phyloP scores from a whole-genome alignment of 2,329 filamentous ascomycete genomes.

The Drechslerella coelobrocha region DNA sequence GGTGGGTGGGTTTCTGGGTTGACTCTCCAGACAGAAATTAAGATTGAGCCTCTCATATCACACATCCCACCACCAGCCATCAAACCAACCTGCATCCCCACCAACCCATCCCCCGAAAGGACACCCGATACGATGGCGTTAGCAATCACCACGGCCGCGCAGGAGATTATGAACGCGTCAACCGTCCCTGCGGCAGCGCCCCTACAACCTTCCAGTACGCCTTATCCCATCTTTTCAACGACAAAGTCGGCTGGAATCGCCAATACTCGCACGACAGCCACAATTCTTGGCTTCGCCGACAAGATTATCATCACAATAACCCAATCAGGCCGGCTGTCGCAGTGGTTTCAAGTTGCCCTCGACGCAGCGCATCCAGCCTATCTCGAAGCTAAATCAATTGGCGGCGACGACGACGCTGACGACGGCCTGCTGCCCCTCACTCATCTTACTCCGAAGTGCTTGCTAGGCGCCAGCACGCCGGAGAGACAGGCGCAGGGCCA shows the following conservation, averaged over 20 bases:
- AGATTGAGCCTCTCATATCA: not conserved
- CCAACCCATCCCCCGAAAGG: not conserved
- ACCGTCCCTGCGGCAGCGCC: constrained; percentile 18
- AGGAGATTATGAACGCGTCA: constrained; percentile 49
- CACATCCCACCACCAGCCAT: not conserved
- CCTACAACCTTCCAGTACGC: constrained; percentile 39
- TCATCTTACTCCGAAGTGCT: constrained; percentile 82
- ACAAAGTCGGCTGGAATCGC: constrained; percentile 61
- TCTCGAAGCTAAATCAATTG: constrained; percentile 62
- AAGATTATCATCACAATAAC: constrained; percentile 89
- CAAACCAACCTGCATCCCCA: not conserved
- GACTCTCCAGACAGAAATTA: not conserved
- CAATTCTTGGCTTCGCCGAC: constrained; percentile 78
- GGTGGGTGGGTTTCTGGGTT: not conserved
- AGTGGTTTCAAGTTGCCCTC: constrained; percentile 89
- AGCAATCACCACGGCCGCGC: constrained; percentile 37
- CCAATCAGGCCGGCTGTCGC: constrained; percentile 81
- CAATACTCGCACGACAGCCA: constrained; percentile 74
- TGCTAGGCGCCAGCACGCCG: constrained; percentile 81
- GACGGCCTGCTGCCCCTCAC: constrained; percentile 74
- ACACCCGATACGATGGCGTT: constrained; percentile 27
- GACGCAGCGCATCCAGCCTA: constrained; percentile 70
- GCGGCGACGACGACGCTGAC: constrained; percentile 59
- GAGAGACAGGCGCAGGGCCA: constrained; percentile 84
- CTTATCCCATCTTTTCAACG: constrained; percentile 47